These are phyloP conservation scores for Tylopilus subfusipes DNA, from an alignment of 768 basidiomycete genomes.

Conservation along the genomic window DNA sequence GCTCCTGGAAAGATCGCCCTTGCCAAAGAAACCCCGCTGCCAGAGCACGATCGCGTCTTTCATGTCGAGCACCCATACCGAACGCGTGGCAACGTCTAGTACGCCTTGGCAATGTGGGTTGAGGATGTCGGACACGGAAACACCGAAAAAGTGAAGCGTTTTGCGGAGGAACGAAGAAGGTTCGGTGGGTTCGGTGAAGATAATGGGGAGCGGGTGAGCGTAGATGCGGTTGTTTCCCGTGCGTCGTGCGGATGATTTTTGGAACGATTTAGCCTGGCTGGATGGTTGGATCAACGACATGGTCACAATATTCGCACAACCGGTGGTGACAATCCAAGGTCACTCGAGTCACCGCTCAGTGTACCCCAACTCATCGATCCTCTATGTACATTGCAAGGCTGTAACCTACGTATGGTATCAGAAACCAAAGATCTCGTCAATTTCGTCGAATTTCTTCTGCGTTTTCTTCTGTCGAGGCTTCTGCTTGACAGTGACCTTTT, in stretches of 20 bases:
- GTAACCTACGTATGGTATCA: not conserved
- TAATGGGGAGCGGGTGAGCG: slow-evolving; percentile 63
- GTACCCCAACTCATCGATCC: too few relatives aligned
- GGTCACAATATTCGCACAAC: not conserved
- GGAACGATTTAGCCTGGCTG: slow-evolving; percentile 34
- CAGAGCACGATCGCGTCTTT: slow-evolving; percentile 72
- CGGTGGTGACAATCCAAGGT: too few relatives aligned
- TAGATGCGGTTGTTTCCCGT: slow-evolving; percentile 69
- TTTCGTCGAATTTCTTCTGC: slow-evolving; percentile 24
- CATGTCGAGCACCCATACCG: slow-evolving; percentile 76
- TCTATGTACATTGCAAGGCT: too few relatives aligned
- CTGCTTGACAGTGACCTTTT: not conserved
- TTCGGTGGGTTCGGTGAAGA: slow-evolving; percentile 41
- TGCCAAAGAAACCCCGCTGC: slow-evolving; percentile 94
- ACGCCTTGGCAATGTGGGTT: slow-evolving; percentile 75
- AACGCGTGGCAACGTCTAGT: slow-evolving; percentile 76
- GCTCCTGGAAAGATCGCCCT: slow-evolving; percentile 90
- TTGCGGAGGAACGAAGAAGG: slow-evolving; percentile 42
- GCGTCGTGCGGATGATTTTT: slow-evolving; percentile 53
- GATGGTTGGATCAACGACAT: slow-evolving; percentile 51
- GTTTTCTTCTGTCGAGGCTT: slow-evolving; percentile 16
- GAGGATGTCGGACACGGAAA: slow-evolving; percentile 54
- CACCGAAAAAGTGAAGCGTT: slow-evolving; percentile 51
- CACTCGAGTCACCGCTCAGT: not conserved
- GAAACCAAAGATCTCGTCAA: slow-evolving; percentile 28